Evolutionary conservation across 1,139 yeast species (phyloP), one percentile per base, ranked within the genome.

Genomic region (Magnusiomyces magnusii): DNA sequence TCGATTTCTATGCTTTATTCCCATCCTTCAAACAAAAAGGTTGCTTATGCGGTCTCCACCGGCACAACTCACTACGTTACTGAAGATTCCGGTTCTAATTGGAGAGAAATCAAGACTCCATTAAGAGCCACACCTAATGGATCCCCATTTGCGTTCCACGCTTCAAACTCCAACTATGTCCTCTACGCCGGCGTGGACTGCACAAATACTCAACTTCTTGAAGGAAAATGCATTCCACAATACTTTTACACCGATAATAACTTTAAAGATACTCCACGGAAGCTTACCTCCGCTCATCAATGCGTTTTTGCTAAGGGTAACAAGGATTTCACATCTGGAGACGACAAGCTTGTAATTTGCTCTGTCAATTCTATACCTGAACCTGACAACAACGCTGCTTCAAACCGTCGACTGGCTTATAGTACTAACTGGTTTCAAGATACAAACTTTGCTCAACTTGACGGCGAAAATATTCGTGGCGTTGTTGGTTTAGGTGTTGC

Each of bases 351-450:
- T 3, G 73, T 86, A 21, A 67, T 82, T 21, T 87, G 93, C 68
- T 65, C 81, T 1, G 69, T 72, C 53, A 74, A 76, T 58, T 74
- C 74, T 51, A 63, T 65, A 23, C 82, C 80, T 61, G 74, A 80
- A 0, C 73, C 73, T 58, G 81, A 81, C 0, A 62, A 58, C 36
- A 59, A 55, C 50, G 78, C 76, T 62, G 71, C 79, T 1, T 71
- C 76, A 24, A 74, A 74, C 55, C 76, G 82, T 1, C 67, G 70
- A 25, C 68, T 86, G 41, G 67, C 78, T 31, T 67, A 73, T 3
- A 77, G 88, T 0, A 71, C 75, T n/a, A 84, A 87, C 67, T 85
- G 79, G 68, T 85, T 84, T 73, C 72, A 77, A 53, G 72, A 79
- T 0, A 63, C 63, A 27, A 66, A 68, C 10, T 62, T 75, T 13